Evolutionary conservation across 139 green algal species (phyloP).

Genomic region (Chlamydomonas sp.): DNA sequence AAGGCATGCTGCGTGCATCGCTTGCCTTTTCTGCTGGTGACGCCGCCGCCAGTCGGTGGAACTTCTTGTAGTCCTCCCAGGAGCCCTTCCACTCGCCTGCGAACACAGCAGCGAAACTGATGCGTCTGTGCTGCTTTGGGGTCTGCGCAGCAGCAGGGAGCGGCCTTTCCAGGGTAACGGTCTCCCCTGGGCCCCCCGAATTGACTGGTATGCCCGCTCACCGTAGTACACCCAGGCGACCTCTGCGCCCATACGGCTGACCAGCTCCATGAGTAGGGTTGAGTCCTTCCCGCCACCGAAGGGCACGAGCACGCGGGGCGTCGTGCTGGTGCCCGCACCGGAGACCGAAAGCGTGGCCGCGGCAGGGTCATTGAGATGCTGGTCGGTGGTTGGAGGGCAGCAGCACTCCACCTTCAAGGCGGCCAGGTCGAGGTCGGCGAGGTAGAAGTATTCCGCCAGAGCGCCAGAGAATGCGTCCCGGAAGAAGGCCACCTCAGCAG

Average conservation of each 20-base stretch:
- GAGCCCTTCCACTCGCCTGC: slow-evolving; percentile 1
- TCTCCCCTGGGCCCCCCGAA: too few relatives aligned
- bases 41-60: background rate
- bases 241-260: background rate
- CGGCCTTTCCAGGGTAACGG: too few relatives aligned
- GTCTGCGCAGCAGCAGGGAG: too few relatives aligned
- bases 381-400: background rate
- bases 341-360: background rate
- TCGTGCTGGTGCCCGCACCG: background rate
- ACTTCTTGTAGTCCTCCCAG: slow-evolving; percentile 7
- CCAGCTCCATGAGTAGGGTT: background rate
- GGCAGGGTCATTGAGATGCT: background rate
- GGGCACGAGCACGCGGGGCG: slow-evolving; percentile 6
- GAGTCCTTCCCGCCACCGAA: background rate
- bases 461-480: background rate
- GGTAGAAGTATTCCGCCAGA: slow-evolving; percentile 12
- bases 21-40: background rate
- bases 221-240: slow-evolving; percentile 7
- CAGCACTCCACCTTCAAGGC: background rate
- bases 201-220: too few relatives aligned
- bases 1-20: too few relatives aligned
- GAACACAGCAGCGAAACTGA: too few relatives aligned
- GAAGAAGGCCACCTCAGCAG: background rate
- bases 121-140: too few relatives aligned
- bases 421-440: background rate